Conservation (phyloP, 2,329 filamentous ascomycete species). For the Nothophaeocryptopus gaeumannii region DNA sequence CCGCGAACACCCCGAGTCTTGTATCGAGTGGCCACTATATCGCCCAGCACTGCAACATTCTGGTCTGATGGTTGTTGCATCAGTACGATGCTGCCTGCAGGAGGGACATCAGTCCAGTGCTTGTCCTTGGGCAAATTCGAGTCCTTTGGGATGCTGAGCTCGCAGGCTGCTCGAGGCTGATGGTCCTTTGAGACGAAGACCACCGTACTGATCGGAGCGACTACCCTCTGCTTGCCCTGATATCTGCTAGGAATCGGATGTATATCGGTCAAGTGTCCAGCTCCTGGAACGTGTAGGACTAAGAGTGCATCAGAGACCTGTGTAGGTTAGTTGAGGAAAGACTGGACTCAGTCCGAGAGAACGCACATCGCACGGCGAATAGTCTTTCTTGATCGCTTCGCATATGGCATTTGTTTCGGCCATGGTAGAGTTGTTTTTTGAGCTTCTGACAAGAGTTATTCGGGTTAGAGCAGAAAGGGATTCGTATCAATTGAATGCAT, state of each 20-base stretch:
- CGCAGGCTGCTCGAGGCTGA: constrained; percentile 34
- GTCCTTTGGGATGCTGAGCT: constrained; percentile 18
- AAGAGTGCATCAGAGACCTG: constrained; percentile 71
- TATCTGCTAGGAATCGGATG: constrained; percentile 4
- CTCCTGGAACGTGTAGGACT: constrained; percentile 64
- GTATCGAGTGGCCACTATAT: constrained; percentile 72
- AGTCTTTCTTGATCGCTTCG: constrained; percentile 21
- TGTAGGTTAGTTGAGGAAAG: background rate
- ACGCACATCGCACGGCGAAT: constrained; percentile 35
- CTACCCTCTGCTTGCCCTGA: constrained; percentile 21
- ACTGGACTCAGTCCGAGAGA: background rate
- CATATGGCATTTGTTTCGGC: constrained; percentile 1
- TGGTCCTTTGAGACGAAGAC: constrained; percentile 59
- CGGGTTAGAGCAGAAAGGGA: too few species aligned
- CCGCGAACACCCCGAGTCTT: constrained; percentile 59
- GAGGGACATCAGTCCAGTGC: constrained; percentile 67
- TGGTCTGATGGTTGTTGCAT: constrained; percentile 65
- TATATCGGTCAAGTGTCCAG: constrained; percentile 63
- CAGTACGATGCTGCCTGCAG: constrained; percentile 60
- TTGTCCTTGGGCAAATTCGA: constrained; percentile 55
- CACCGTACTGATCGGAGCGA: constrained; percentile 60
- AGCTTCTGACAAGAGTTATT: too few species aligned
- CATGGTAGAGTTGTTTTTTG: background rate
- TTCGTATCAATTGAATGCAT: too few species aligned
- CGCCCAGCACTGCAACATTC: constrained; percentile 65